Base-by-base conservation (phyloP, 495 filamentous ascomycete genomes). In the Copromyces sp. region DNA sequence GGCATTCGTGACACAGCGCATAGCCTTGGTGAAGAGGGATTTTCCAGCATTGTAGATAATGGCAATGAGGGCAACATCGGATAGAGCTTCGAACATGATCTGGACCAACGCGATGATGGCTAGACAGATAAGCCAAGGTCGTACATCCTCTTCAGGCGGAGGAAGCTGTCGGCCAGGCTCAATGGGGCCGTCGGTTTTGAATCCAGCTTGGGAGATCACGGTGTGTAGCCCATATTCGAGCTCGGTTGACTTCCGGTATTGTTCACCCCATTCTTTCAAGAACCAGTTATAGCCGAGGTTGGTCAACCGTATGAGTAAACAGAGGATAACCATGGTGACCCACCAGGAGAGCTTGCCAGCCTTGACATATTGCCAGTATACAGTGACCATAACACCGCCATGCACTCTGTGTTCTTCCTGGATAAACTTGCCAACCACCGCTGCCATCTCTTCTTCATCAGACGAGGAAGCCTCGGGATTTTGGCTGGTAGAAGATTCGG, bases 291-390 rank as follows among this genome's bases (percentile, higher is more conserved):
- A 87, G 37, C 81, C 87, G 69, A 94, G 80, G 71, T 86, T 83
- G 38, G 86, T 76, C 5, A 89, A 74, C 29, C 93, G 89, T 75
- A 87, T 91, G 1, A 90, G 65, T 24, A 85, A 77, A 35, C 93
- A 84, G 24, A 89, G 79, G 2, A 84, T 61, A 65, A 93, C 81
- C 32, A 93, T 82, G 7, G 85, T 75, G 20, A 78, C 75, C 93
- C 93, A 96, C 88, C 90, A 94, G 61, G 81, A 82, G 9, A 93
- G 84, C 45, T 87, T 89, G 7, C 92, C 92, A 12, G 92, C 91
- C 81, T 89, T 90, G 74, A 96, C 88, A 76, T 94, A 96, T 35
- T 88, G 88, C 92, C 90, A 94, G 74, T 95, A 96, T 0, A 95
- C 90, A 20, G 85, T 83, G 11, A 86, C 84, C 76, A 93, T 84